A percentile compares a stretch with the other conserved stretches of the same genome.
phyloP scores from a whole-genome alignment of 768 basidiomycete genomes.

The Lactifluus hygrophoroides region DNA sequence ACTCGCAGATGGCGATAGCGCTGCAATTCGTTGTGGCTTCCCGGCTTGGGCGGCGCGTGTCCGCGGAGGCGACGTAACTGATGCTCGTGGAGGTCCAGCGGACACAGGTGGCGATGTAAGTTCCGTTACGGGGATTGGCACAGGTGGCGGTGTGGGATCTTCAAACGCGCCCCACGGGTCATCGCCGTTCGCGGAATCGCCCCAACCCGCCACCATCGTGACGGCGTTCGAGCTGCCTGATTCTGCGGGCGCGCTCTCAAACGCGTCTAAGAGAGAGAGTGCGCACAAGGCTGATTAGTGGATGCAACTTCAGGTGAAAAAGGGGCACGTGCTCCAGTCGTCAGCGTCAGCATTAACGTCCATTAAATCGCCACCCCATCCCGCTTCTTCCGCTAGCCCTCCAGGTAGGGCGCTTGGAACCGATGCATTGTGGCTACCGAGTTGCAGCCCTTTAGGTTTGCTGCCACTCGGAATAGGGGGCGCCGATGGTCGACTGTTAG shows the following conservation, averaged over 20 bases:
- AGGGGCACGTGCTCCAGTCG: constrained; percentile 74
- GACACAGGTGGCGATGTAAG: constrained; percentile 4
- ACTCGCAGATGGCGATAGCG: background rate
- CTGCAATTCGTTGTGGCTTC: background rate
- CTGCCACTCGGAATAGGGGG: constrained; percentile 23
- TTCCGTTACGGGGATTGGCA: constrained; percentile 14
- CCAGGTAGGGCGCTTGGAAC: constrained; percentile 37
- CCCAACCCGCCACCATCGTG: constrained; percentile 27
- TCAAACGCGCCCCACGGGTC: constrained; percentile 22
- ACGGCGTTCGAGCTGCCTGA: constrained; percentile 21
- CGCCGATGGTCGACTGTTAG: background rate
- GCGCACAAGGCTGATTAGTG: background rate
- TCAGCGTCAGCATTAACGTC: constrained; percentile 89
- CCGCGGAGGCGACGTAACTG: background rate
- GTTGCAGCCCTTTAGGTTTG: constrained; percentile 56
- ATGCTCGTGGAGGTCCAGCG: background rate
- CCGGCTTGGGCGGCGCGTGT: background rate
- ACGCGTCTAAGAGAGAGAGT: constrained; percentile 22
- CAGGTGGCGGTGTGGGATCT: constrained; percentile 5
- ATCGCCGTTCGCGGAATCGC: constrained; percentile 1
- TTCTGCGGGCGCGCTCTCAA: constrained; percentile 27
- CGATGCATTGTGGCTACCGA: constrained; percentile 48
- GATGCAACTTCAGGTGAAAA: background rate
- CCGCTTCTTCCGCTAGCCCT: constrained; percentile 51
- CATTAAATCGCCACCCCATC: constrained; percentile 65